phyloP scores from a whole-genome alignment of 768 basidiomycete genomes.

The Lactarius tabidus region DNA sequence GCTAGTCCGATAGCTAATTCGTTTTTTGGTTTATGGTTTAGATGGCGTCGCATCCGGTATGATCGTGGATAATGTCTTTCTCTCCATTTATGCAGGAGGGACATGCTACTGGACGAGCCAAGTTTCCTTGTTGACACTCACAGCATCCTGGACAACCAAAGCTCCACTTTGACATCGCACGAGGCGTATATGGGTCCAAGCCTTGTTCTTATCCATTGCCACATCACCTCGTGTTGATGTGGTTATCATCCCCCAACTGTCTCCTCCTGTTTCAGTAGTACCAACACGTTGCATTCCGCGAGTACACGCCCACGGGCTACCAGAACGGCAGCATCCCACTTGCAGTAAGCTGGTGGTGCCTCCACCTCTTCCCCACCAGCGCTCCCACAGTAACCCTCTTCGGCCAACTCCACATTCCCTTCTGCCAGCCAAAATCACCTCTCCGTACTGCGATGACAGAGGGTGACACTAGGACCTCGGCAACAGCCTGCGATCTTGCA shows the following conservation, averaged over 20 bases:
- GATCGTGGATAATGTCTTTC: background rate
- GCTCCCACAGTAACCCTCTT: background rate
- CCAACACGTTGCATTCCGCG: conserved; percentile 1
- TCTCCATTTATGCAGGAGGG: background rate
- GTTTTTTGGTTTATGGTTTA: conserved; percentile 1
- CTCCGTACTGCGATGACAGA: background rate
- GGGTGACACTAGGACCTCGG: background rate
- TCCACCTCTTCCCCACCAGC: background rate
- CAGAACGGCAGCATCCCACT: background rate
- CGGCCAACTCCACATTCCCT: background rate
- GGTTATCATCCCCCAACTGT: conserved; percentile 6
- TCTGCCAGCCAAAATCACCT: background rate
- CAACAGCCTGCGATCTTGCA: background rate
- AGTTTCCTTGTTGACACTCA: background rate
- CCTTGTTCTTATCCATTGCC: conserved; percentile 6
- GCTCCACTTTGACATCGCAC: conserved; percentile 6
- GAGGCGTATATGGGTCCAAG: background rate
- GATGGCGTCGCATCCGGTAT: background rate
- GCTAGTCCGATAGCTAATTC: conserved; percentile 10
- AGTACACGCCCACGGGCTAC: background rate
- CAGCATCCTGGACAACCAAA: conserved; percentile 14
- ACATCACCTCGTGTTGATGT: conserved; percentile 1
- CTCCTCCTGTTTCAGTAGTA: conserved; percentile 6
- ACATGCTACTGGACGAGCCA: background rate
- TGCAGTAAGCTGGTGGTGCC: conserved; percentile 9